Percentiles rank a stretch among this genome's conserved stretches.
phyloP scores from a whole-genome alignment of 306 rosid genomes.

The Corylus avellana region DNA sequence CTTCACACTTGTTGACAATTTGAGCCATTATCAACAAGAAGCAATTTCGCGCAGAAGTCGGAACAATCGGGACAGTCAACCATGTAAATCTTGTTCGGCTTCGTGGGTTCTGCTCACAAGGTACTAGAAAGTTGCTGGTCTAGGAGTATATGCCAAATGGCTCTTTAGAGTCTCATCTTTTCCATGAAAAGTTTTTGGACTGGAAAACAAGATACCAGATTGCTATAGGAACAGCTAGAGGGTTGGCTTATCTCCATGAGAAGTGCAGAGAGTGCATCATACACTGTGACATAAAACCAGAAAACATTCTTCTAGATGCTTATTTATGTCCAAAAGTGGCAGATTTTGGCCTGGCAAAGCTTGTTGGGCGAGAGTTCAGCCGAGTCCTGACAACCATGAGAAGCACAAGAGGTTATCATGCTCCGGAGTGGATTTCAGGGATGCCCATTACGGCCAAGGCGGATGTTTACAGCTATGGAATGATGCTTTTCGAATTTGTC shows the following conservation, averaged over 20 bases:
- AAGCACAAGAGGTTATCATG: constrained; percentile 94
- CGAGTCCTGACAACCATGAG: constrained; percentile 87
- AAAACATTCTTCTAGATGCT: constrained; percentile 81
- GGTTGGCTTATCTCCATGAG: constrained; percentile 79
- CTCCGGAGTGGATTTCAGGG: constrained; percentile 92
- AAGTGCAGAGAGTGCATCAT: constrained; percentile 87
- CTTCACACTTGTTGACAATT: no score
- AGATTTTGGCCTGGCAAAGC: constrained; percentile 86
- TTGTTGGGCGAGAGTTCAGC: constrained; percentile 83
- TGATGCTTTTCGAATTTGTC: constrained; percentile 84
- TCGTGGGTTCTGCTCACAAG: constrained; percentile 87
- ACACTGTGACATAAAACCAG: constrained; percentile 93
- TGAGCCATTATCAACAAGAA: no score
- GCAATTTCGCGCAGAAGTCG: constrained; percentile 81
- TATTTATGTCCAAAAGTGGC: constrained; percentile 76
- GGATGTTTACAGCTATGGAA: constrained; percentile 89
- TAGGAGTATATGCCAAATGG: constrained; percentile 86
- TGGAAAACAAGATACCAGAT: constrained; percentile 84
- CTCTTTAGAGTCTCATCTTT: constrained; percentile 61
- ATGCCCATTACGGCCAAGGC: constrained; percentile 84
- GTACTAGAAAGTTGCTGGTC: constrained; percentile 60
- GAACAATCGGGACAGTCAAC: constrained; percentile 83
- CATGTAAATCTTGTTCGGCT: constrained; percentile 89
- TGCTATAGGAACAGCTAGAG: constrained; percentile 82
- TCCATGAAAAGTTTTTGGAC: constrained; percentile 46